phyloP scores from a whole-genome alignment of 2,329 filamentous ascomycete species.

The Pseudogymnoascus sp. region DNA sequence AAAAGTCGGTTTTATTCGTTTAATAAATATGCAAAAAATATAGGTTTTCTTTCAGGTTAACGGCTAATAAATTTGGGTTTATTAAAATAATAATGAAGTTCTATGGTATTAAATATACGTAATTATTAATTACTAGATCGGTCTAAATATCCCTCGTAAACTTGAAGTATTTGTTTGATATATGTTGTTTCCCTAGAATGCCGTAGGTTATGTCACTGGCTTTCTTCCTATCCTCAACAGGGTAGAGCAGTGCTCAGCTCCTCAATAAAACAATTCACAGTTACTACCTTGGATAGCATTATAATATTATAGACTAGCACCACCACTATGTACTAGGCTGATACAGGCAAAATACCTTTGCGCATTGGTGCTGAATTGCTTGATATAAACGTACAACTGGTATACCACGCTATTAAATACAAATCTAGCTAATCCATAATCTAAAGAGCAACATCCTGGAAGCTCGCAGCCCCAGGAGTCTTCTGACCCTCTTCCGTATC shows the following conservation, averaged over 20 bases:
- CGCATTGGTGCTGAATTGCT: conserved; percentile 5
- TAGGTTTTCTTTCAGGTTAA: not conserved
- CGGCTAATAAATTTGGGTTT: not conserved
- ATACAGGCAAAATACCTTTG: not conserved
- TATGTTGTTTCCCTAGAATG: not conserved
- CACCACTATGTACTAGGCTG: not conserved
- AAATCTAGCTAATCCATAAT: not conserved
- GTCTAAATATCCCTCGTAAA: not conserved
- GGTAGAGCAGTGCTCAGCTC: not conserved
- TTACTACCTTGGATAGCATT: not conserved
- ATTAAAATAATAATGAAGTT: not conserved
- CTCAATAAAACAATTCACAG: not conserved
- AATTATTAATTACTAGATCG: not conserved
- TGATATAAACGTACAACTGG: conserved; percentile 7
- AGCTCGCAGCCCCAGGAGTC: conserved; percentile 50
- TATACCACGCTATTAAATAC: conserved; percentile 9
- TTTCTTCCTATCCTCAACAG: not conserved
- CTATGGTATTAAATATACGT: not conserved
- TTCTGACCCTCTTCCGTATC: conserved; percentile 15
- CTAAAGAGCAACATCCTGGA: conserved; percentile 56
- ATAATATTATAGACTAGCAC: not conserved
- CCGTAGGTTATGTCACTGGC: not conserved
- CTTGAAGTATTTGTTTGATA: not conserved
- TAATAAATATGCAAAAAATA: not conserved
- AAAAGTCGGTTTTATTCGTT: not conserved